phyloP scores from a whole-genome alignment of 352 stramenopile genomes.

The Phytopythium chamaehyphon region DNA sequence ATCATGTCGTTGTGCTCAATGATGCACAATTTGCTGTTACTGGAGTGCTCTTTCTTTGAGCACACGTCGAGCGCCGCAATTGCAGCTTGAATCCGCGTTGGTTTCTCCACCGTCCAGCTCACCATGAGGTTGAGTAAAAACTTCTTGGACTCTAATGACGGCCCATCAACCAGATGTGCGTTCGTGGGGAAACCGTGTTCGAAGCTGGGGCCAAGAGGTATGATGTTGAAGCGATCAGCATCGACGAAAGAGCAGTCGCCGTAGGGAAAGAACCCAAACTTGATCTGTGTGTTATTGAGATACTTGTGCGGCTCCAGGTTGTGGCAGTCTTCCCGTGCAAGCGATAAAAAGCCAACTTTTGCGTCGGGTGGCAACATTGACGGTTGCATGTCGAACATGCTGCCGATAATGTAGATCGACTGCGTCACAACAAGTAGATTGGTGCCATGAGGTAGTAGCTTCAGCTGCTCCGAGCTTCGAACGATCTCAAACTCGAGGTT shows the following conservation, averaged over 20 bases:
- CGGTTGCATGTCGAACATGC: slow-evolving; percentile 15
- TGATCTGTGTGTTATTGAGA: slow-evolving; percentile 22
- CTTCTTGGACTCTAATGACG: slow-evolving; percentile 13
- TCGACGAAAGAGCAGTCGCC: slow-evolving; percentile 60
- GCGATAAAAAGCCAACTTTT: slow-evolving; percentile 36
- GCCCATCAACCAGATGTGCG: slow-evolving; percentile 24
- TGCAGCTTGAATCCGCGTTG: slow-evolving; percentile 54
- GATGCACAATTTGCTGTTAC: slow-evolving; percentile 29
- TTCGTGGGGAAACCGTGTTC: slow-evolving; percentile 62
- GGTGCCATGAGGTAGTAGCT: slow-evolving; percentile 20
- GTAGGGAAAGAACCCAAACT: slow-evolving; percentile 57
- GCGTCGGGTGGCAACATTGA: slow-evolving; percentile 14
- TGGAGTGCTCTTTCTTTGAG: slow-evolving; percentile 9
- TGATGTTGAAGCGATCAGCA: slow-evolving; percentile 34
- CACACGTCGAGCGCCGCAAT: slow-evolving; percentile 46
- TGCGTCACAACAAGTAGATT: slow-evolving; percentile 40
- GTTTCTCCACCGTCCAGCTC: slow-evolving; percentile 63
- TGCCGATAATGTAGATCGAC: slow-evolving; percentile 22
- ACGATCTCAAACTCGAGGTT: slow-evolving; percentile 39
- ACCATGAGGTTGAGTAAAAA: slow-evolving; percentile 62
- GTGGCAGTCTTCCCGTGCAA: slow-evolving; percentile 57
- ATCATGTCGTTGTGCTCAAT: slow-evolving; percentile 58
- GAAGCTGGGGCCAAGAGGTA: slow-evolving; percentile 54
- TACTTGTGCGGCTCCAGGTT: slow-evolving; percentile 30
- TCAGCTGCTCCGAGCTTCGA: slow-evolving; percentile 29